Conservation (phyloP, 2,329 filamentous ascomycete species). For the Neoascochyta sp. region DNA sequence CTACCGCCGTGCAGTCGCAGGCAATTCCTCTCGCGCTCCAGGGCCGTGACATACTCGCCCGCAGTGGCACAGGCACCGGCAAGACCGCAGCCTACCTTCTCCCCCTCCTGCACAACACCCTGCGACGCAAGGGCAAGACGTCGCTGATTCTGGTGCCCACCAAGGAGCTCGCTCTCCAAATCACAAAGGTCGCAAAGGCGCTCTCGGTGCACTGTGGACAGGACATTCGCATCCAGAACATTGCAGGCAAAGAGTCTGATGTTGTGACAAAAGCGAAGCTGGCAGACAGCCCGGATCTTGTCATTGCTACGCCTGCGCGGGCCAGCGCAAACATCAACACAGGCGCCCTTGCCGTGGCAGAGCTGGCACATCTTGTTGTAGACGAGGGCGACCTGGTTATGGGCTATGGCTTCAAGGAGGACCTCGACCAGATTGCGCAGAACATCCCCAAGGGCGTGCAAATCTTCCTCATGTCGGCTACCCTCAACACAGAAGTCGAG, state of each 20-base stretch:
- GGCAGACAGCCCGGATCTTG: conserved; percentile 79
- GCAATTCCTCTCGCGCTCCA: conserved; percentile 84
- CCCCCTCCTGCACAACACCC: conserved; percentile 78
- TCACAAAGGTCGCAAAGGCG: conserved; percentile 71
- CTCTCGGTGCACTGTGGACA: conserved; percentile 82
- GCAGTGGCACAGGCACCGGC: conserved; percentile 90
- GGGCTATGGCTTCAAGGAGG: conserved; percentile 90
- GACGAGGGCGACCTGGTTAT: conserved; percentile 93
- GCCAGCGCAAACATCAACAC: conserved; percentile 74
- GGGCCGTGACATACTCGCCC: conserved; percentile 84
- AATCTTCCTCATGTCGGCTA: conserved; percentile 90
- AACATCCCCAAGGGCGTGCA: conserved; percentile 81
- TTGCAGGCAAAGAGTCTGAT: conserved; percentile 86
- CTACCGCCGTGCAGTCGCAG: conserved; percentile 83
- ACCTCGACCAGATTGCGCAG: conserved; percentile 74
- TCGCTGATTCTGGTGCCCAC: conserved; percentile 92
- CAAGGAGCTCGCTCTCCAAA: conserved; percentile 88
- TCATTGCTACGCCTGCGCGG: conserved; percentile 86
- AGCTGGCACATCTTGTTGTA: conserved; percentile 74
- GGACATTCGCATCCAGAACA: conserved; percentile 75
- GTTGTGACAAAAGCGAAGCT: conserved; percentile 84
- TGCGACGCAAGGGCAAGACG: conserved; percentile 72
- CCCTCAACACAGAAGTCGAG: conserved; percentile 82
- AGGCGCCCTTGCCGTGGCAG: conserved; percentile 65
- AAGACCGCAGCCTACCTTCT: conserved; percentile 97